Base-by-base conservation (phyloP, 257 asterid species). In the Fraxinus excelsior region DNA sequence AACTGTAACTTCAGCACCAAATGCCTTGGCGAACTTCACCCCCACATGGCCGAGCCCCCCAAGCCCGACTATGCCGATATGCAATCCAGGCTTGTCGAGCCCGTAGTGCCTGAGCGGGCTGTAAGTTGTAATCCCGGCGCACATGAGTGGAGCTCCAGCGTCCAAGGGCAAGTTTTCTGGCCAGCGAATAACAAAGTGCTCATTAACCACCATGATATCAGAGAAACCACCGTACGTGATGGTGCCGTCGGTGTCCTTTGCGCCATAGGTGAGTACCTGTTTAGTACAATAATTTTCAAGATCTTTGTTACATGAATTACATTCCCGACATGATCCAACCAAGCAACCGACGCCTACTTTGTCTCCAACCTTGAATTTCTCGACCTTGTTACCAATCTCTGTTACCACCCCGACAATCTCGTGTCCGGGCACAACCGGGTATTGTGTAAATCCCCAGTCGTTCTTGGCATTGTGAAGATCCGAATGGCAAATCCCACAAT, bases 51-150 rank as follows among this genome's bases (percentile, higher is more conserved):
- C 77, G 32, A 74, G 51, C 7, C 77, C 77, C 9, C 77, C 77
- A 0, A 74, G 70, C 58, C 78, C 78, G 11, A 62, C 78, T 1
- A 74, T 16, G 11, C 78, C 78, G 28, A 62, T 25, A 21, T 37
- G 40, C 23, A 12, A 23, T 5, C 71, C 71, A 1, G 78, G 78
- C 26, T 74, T 62, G 78, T 74, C 71, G 16, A 74, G 62, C 71
- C 78, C 78, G 62, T 23, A 64, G 35, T 74, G 64, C 25, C 58
- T 74, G 26, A 74, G 23, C 78, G 78, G 62, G 62, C 78, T 74
- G 40, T 60, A 74, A 16, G 25, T 62, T 11, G 78, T 74, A 37
- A 77, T 77, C 13, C 80, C 80, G 4, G 80, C 75, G 70, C 75
- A 77, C 31, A 77, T 38, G 1, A 77, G 19, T 2, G 80, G 80